A percentile compares a stretch with the other conserved stretches of the same genome.
Conservation (phyloP, 2,329 filamentous ascomycete species). For the Kalaharituber pfeilii region DNA sequence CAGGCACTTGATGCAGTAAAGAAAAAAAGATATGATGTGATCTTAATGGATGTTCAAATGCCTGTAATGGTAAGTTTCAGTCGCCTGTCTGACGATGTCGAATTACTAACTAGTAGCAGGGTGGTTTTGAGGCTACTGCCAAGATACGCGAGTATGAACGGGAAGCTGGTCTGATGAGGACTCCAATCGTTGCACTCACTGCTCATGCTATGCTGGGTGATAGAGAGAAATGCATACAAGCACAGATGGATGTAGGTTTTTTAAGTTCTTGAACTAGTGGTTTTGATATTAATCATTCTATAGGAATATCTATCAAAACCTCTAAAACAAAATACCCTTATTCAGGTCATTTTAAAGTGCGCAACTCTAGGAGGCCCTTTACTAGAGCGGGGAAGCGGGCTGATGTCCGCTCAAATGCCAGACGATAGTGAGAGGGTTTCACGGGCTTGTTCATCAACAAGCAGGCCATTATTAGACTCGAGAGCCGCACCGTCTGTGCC, state of each 20-base stretch:
- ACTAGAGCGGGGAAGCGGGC: slow-evolving; percentile 36
- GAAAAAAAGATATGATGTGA: slow-evolving; percentile 82
- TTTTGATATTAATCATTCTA: neutral
- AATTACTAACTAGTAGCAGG: slow-evolving; percentile 32
- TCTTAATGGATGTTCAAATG: slow-evolving; percentile 99
- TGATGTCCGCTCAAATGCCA: slow-evolving; percentile 15
- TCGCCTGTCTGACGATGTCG: neutral
- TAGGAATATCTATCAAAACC: slow-evolving; percentile 86
- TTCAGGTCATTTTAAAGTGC: slow-evolving; percentile 94
- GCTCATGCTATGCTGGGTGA: slow-evolving; percentile 98
- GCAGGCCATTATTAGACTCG: slow-evolving; percentile 6
- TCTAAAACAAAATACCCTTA: slow-evolving; percentile 88
- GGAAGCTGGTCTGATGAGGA: slow-evolving; percentile 59
- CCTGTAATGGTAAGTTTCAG: slow-evolving; percentile 66
- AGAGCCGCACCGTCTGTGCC: slow-evolving; percentile 8
- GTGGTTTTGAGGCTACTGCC: slow-evolving; percentile 89
- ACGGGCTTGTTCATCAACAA: slow-evolving; percentile 6
- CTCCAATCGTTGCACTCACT: slow-evolving; percentile 89
- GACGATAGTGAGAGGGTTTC: slow-evolving; percentile 18
- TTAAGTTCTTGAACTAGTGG: slow-evolving; percentile 21
- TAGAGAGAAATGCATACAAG: slow-evolving; percentile 92
- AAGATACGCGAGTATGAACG: slow-evolving; percentile 94
- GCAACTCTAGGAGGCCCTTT: slow-evolving; percentile 75
- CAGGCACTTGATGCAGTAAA: slow-evolving; percentile 89
- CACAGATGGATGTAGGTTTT: slow-evolving; percentile 61